Evolutionary conservation across 2,329 filamentous ascomycete genomes (phyloP), one percentile per base, ranked within the genome.

Genomic region (Neurospora sp.): DNA sequence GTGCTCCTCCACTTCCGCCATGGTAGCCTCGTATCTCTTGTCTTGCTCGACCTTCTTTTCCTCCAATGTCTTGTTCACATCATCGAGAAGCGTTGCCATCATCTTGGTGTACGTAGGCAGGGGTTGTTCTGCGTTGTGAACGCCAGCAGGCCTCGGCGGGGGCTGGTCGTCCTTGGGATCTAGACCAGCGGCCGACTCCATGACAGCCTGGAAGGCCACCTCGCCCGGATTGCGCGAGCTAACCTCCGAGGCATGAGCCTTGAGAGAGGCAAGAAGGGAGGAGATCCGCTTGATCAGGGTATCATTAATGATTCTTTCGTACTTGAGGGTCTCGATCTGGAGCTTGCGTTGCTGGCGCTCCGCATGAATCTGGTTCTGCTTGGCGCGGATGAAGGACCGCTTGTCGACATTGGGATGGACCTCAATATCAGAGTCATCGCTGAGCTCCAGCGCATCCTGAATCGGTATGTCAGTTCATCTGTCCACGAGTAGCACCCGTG

Each of bases 381-480:
- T 99, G 74, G 96, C 96, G 74, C 95, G 92, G 80, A 99, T 99
- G 81, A 99, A 99, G 72, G 95, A 98, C 68, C 91, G 89, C 81
- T 99, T 99, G 83, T 99, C 96, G 79, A 99, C 96, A 79, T 99
- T 99, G 71, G 96, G 96, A 81, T 99, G 96, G 68, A 98, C 96
- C 83, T 99, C 96, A 76, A 99, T 90, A 78, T 99, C 96, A 68
- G 93, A 97, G 82, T 99, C 96, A 81, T 99, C 96, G 77, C 93
- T 97, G 78, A 99, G 89, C 88, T 99, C 96, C 78, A 99, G 88
- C 71, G 91, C 90, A 79, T 98, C 92, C 90, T 92, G 66, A 71
- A 37, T 68, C 66, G n/a, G 68, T 70, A 57, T 69, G 71, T 72
- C 67, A 72, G 70, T 67, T 67, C 66, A 68, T 70, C 38, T 33